Conservation (phyloP, 2,329 filamentous ascomycete genomes). For the Colletotrichum viniferum region DNA sequence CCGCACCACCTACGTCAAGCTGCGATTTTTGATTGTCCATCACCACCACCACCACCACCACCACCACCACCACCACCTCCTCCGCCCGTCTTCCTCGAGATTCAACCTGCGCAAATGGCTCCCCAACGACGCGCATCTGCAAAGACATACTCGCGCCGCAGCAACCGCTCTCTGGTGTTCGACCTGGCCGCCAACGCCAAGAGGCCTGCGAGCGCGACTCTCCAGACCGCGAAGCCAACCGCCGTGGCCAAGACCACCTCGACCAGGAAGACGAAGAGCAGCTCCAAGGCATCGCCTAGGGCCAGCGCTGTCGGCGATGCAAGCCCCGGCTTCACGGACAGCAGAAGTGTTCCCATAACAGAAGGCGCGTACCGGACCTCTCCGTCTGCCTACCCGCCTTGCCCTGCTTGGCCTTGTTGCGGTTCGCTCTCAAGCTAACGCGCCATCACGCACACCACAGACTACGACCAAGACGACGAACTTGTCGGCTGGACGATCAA, state of each 20-base stretch:
- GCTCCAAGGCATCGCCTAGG: background rate
- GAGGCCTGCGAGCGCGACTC: background rate
- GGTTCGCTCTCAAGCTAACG: background rate
- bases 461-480: background rate
- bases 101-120: background rate
- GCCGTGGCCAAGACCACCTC: background rate
- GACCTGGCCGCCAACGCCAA: background rate
- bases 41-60: background rate
- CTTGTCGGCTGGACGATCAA: background rate
- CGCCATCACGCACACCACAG: background rate
- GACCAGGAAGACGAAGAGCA: background rate
- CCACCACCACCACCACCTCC: background rate
- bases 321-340: background rate
- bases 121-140: background rate
- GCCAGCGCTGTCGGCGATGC: background rate
- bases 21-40: background rate
- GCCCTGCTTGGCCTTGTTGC: background rate
- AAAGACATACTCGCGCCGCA: background rate
- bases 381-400: background rate
- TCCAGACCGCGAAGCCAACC: background rate
- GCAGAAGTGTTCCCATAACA: background rate
- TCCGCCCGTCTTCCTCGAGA: background rate
- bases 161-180: background rate
- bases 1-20: background rate
- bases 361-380: background rate